phyloP scores from a whole-genome alignment of 1,284 basidiomycete genomes.

The Clitocybe nebularis region DNA sequence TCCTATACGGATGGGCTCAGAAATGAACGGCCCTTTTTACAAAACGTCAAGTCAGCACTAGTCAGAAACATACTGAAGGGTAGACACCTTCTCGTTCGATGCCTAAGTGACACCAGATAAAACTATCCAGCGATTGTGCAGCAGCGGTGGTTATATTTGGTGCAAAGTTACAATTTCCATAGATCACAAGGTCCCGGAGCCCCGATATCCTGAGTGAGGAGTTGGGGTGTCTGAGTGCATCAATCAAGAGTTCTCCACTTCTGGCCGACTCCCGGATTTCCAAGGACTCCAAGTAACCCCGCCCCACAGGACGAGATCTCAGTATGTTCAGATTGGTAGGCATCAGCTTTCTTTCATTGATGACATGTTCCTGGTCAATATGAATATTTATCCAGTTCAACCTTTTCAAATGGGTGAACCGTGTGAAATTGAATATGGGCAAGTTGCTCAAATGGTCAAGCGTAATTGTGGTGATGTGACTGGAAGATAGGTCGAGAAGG shows the following conservation, averaged over 20 bases:
- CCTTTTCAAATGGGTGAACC: constrained; percentile 1
- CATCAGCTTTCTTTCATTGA: background rate
- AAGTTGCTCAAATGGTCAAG: constrained; percentile 5
- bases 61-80: background rate
- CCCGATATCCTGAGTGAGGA: background rate
- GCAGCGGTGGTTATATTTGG: background rate
- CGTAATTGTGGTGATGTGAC: constrained; percentile 3
- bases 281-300: background rate
- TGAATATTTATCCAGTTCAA: constrained; percentile 6
- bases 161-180: background rate
- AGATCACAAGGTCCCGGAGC: background rate
- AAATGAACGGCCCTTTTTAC: background rate
- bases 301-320: background rate
- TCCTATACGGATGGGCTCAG: background rate
- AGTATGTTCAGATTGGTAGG: background rate
- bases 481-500: constrained; percentile 7
- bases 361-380: constrained; percentile 1
- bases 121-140: background rate
- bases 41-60: background rate
- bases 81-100: background rate
- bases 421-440: constrained; percentile 7
- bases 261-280: background rate
- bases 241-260: background rate
- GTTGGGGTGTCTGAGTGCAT: background rate
- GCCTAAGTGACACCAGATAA: background rate